Evolutionary conservation across 345 rosid species (phyloP), one percentile per base, ranked within the genome.

Genomic region (Conringia planisiliqua): DNA sequence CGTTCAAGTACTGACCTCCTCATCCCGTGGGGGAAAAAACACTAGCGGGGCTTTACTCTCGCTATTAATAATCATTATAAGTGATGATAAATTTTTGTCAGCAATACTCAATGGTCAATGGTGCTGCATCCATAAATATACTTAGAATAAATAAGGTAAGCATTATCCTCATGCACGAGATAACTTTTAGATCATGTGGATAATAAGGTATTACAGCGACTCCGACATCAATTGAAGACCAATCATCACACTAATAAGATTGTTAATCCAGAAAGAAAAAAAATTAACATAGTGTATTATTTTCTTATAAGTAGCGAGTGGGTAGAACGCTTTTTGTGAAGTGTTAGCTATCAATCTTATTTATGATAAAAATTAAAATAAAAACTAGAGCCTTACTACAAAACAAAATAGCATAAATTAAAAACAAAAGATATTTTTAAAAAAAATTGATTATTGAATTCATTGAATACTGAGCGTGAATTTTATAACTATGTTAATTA

Each of bases 101-200:
- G n/a, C 71, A 2, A 22, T 22, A 22, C 24, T 22, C 65, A n/a
- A 32, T 42, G 11, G 20, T 73, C 48, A 46, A 11, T 24, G 51
- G 40, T 42, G 56, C 57, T 44, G 57, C 71, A 67, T 68, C 61
- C 62, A 63, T 29, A 36, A 26, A 52, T 27, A 38, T 71, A 2
- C 39, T 12, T 44, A 14, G 10, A 44, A 13, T 29, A 47, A 10
- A 7, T 11, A 5, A 36, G 60, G 2, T 59, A 43, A 66, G 16
- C 72, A 66, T 36, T 66, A 58, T 48, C 60, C 54, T 59, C 62
- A 67, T 48, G 68, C 73, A 67, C 73, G 54, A 67, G 33, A 47
- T 13, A 13, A 27, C 54, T 58, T 74, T 58, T 74, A 22, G 32
- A 74, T 66, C 78, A 66, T 57, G 72, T 66, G 26, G 48, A 74